Conservation (phyloP, 768 basidiomycete genomes). For the Russula dissimulans region DNA sequence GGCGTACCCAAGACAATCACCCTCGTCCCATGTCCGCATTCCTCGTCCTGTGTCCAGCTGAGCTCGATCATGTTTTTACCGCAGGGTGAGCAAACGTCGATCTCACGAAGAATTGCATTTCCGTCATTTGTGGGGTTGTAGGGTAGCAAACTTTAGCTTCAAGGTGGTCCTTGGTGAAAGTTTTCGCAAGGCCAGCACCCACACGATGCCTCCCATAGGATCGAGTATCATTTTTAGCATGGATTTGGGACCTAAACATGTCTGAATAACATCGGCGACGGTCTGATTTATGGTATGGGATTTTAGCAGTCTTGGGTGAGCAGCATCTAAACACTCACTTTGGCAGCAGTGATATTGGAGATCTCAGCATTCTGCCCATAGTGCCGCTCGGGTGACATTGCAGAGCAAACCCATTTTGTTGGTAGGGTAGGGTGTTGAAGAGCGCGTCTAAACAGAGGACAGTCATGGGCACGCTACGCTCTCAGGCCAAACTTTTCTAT, state of each 20-base stretch:
- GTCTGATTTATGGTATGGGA: no score
- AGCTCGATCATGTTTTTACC: conserved; percentile 99
- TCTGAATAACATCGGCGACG: conserved; percentile 95
- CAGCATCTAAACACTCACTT: no score
- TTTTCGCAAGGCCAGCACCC: conserved; percentile 22
- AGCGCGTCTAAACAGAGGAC: no score
- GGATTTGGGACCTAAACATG: conserved; percentile 93
- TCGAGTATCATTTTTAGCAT: conserved; percentile 99
- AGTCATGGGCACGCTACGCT: no score
- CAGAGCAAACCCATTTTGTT: no score
- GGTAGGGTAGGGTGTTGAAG: no score
- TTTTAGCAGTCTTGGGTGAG: no score
- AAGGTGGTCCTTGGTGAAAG: background rate
- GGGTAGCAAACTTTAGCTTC: background rate
- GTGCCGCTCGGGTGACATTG: no score
- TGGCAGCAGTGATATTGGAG: no score
- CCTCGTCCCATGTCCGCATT: conserved; percentile 96
- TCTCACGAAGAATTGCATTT: conserved; percentile 97
- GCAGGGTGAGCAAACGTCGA: conserved; percentile 98
- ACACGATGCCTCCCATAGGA: conserved; percentile 99
- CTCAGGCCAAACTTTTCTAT: no score
- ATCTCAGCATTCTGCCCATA: no score
- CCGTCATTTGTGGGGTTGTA: conserved; percentile 86
- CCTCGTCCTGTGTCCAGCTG: conserved; percentile 93
- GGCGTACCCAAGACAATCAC: conserved; percentile 89